phyloP scores from a whole-genome alignment of 2,329 filamentous ascomycete genomes.

The Apiospora phragmitis region DNA sequence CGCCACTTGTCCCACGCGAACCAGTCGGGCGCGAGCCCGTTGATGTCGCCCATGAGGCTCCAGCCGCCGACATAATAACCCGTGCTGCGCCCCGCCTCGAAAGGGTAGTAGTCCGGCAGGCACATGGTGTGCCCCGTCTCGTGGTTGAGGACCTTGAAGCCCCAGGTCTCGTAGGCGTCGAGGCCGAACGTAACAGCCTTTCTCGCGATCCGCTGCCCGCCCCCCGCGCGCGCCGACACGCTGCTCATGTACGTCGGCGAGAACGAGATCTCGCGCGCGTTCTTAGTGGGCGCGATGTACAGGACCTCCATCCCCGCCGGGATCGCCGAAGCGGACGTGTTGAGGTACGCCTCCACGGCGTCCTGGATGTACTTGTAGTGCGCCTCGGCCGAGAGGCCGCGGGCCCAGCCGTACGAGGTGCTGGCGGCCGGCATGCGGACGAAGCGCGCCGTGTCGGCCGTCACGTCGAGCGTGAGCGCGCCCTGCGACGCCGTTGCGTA shows the following conservation, averaged over 20 bases:
- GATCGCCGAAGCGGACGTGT: constrained; percentile 7
- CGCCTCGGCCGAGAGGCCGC: constrained; percentile 23
- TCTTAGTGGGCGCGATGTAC: constrained; percentile 29
- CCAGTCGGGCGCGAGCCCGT: constrained; percentile 35
- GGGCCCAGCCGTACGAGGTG: constrained; percentile 26
- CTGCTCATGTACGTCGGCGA: constrained; percentile 27
- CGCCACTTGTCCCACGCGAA: constrained; percentile 42
- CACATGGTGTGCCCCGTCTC: constrained; percentile 41
- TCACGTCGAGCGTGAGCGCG: constrained; percentile 20
- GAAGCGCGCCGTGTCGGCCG: constrained; percentile 26
- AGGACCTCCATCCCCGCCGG: constrained; percentile 26
- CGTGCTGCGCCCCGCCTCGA: constrained; percentile 21
- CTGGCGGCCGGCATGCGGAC: constrained; percentile 26
- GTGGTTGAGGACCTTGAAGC: constrained; percentile 36
- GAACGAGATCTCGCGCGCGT: constrained; percentile 28
- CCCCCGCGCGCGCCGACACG: constrained; percentile 22
- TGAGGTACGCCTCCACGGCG: constrained; percentile 27
- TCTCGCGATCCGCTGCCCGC: neutral
- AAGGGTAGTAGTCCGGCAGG: constrained; percentile 38
- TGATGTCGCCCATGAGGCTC: constrained; percentile 38
- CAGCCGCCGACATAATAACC: constrained; percentile 37
- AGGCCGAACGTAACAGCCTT: constrained; percentile 31
- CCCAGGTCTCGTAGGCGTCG: constrained; percentile 33
- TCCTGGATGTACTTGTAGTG: constrained; percentile 32
- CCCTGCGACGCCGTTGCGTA: constrained; percentile 25